Conservation (phyloP, 2,329 filamentous ascomycete genomes). For the Phialemoniopsis sp. region DNA sequence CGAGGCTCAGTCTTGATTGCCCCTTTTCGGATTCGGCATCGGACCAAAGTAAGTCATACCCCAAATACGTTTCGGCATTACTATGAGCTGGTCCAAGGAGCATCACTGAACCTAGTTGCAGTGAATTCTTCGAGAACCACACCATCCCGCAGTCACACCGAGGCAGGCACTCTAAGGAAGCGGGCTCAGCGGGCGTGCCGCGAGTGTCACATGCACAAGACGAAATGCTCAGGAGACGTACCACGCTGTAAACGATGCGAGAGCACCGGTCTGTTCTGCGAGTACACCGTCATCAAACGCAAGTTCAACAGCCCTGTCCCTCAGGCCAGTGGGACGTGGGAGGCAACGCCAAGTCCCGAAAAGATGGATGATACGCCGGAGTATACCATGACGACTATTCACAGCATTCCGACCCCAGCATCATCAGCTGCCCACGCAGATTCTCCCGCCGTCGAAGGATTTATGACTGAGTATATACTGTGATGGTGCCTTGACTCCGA, state of each 20-base stretch:
- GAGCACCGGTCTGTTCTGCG: conserved; percentile 25
- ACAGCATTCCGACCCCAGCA: too few relatives aligned
- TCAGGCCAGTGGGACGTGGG: conserved; percentile 2
- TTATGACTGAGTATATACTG: conserved; percentile 1
- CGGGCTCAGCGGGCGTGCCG: conserved; percentile 36
- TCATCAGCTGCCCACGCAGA: too few relatives aligned
- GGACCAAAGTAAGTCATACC: too few relatives aligned
- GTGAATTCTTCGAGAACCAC: conserved; percentile 29
- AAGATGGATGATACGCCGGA: conserved; percentile 1
- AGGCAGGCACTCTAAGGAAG: conserved; percentile 35
- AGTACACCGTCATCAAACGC: conserved; percentile 32
- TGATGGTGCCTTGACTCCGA: background rate
- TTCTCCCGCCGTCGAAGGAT: background rate
- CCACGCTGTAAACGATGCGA: conserved; percentile 33
- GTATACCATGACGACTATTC: background rate
- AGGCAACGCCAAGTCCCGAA: conserved; percentile 1
- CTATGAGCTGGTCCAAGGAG: too few relatives aligned
- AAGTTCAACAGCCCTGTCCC: conserved; percentile 27
- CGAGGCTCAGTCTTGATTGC: too few relatives aligned
- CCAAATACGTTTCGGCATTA: too few relatives aligned
- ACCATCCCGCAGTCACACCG: conserved; percentile 33
- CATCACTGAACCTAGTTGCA: conserved; percentile 3
- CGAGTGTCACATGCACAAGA: conserved; percentile 36
- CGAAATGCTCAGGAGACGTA: conserved; percentile 35
- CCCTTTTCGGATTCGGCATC: too few relatives aligned